phyloP scores from a whole-genome alignment of 805 yeast genomes.

The Cyberlindnera mississippiensis region DNA sequence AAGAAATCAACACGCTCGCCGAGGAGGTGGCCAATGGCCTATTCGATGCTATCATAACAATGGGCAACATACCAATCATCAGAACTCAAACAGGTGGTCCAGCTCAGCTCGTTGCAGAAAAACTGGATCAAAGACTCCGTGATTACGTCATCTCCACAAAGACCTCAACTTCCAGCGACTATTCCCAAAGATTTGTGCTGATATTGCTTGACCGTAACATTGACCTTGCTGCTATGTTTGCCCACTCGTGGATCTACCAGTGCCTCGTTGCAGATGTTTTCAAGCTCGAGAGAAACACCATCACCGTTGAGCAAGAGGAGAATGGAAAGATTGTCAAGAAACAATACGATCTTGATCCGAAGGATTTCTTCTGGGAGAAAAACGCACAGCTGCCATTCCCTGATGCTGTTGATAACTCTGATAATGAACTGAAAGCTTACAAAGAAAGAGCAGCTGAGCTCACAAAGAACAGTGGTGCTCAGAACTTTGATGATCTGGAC shows the following conservation, averaged over 20 bases:
- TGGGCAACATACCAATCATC: conserved; percentile 80
- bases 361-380: conserved; percentile 86
- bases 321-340: conserved; percentile 41
- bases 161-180: conserved; percentile 22
- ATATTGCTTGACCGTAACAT: conserved; percentile 83
- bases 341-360: conserved; percentile 84
- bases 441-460: conserved; percentile 85
- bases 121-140: conserved; percentile 76
- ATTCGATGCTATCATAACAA: conserved; percentile 72
- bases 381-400: conserved; percentile 92
- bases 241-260: conserved; percentile 97
- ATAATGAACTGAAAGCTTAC: conserved; percentile 72
- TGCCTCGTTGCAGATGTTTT: conserved; percentile 94
- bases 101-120: conserved; percentile 89
- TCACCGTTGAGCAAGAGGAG: conserved; percentile 48
- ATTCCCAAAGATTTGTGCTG: conserved; percentile 65
- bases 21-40: conserved; percentile 74
- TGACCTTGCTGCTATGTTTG: conserved; percentile 89
- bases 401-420: conserved; percentile 97
- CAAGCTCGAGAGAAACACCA: conserved; percentile 75
- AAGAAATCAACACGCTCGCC: conserved; percentile 62
- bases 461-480: conserved; percentile 66
- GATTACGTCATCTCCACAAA: conserved; percentile 75
- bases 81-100: conserved; percentile 92
- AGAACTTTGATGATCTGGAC: conserved; percentile 72